A percentile compares a stretch with the other conserved stretches of the same genome.
phyloP scores from a whole-genome alignment of 2,329 filamentous ascomycete genomes.

The Aspergillus tamarii region DNA sequence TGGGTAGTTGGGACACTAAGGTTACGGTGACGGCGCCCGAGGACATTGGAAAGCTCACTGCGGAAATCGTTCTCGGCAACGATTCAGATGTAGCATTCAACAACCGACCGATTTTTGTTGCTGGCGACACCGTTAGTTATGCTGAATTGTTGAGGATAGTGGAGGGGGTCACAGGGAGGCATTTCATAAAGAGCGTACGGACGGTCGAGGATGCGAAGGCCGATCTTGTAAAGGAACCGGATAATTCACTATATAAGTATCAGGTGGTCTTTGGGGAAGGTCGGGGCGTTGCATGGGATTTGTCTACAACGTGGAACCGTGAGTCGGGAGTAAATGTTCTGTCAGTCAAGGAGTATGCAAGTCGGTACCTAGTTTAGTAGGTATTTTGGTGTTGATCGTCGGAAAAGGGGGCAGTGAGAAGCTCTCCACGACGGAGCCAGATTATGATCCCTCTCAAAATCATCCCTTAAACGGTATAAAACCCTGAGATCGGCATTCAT shows the following conservation, averaged over 20 bases:
- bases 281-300: conserved; percentile 62
- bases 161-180: conserved; percentile 45
- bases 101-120: conserved; percentile 59
- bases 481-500: neutral
- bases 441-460: neutral
- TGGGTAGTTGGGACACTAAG: conserved; percentile 64
- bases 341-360: conserved; percentile 28
- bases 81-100: conserved; percentile 30
- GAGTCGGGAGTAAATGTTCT: conserved; percentile 47
- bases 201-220: conserved; percentile 39
- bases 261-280: conserved; percentile 62
- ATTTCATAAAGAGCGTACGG: conserved; percentile 50
- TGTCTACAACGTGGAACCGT: conserved; percentile 57
- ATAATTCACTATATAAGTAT: conserved; percentile 61
- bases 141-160: conserved; percentile 56
- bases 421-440: neutral
- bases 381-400: neutral
- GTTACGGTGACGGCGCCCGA: conserved; percentile 65
- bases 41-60: conserved; percentile 67
- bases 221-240: conserved; percentile 53
- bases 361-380: conserved; percentile 16
- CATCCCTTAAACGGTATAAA: neutral
- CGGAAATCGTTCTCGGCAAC: conserved; percentile 51
- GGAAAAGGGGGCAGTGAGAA: neutral
- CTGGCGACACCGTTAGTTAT: conserved; percentile 67